These are phyloP conservation scores for Triticum urartu DNA, from an alignment of 176 grass and related monocot genomes.

Conservation along the genomic window DNA sequence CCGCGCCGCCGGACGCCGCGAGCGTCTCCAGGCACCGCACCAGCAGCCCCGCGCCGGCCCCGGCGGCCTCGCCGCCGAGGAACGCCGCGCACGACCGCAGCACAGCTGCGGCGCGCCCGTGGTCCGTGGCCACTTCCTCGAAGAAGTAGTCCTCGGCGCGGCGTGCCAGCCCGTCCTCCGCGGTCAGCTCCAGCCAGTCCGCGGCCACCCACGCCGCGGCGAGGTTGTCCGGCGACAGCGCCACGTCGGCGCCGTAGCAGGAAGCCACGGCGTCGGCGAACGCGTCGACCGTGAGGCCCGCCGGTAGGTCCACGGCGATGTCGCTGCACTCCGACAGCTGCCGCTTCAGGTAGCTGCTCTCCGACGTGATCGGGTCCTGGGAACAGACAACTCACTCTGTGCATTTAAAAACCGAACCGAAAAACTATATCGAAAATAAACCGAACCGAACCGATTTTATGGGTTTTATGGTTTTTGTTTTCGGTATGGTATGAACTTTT, in stretches of 20 bases:
- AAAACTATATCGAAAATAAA: too few species aligned
- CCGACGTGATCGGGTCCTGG: conserved; percentile 67
- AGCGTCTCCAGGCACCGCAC: conserved; percentile 73
- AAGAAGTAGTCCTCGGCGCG: conserved; percentile 75
- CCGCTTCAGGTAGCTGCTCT: conserved; percentile 66
- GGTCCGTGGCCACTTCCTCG: conserved; percentile 64
- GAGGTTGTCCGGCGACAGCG: conserved; percentile 49
- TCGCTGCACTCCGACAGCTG: conserved; percentile 54
- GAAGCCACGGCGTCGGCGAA: conserved; percentile 48
- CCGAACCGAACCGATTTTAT: too few species aligned
- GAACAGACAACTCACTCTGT: background rate
- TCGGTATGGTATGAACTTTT: too few species aligned
- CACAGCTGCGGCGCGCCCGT: conserved; percentile 35
- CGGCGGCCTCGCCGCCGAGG: conserved; percentile 45
- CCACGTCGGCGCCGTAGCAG: conserved; percentile 54
- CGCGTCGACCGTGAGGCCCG: conserved; percentile 39
- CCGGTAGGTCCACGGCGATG: conserved; percentile 44
- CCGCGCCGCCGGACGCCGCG: conserved; percentile 26
- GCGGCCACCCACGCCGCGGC: conserved; percentile 42
- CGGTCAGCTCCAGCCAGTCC: conserved; percentile 70
- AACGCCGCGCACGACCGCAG: conserved; percentile 51
- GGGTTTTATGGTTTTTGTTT: too few species aligned
- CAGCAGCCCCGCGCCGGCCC: conserved; percentile 40
- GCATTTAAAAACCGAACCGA: too few species aligned
- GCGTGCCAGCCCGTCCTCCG: conserved; percentile 29